Conservation (phyloP, 179 eudicot species). For the Carnegiea gigantea region DNA sequence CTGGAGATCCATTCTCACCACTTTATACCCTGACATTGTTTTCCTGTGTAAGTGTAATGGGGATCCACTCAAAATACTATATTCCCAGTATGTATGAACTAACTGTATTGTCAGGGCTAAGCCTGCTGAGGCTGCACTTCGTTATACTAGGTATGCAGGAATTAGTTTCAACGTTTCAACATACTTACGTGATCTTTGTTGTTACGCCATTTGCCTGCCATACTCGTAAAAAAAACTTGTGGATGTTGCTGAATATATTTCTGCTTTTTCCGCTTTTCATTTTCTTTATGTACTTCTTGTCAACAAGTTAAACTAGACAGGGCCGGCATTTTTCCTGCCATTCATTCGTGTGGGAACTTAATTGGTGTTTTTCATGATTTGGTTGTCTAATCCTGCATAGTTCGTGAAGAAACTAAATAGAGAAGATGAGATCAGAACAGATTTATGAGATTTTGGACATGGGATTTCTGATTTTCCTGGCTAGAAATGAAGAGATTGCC, state of each 20-base stretch:
- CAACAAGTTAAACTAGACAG: not conserved
- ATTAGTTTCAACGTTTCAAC: too few relatives aligned
- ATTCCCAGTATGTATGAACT: not conserved
- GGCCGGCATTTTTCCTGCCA: not conserved
- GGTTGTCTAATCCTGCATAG: not conserved
- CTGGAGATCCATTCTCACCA: not conserved
- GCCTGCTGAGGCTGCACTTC: not conserved
- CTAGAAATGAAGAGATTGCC: too few relatives aligned
- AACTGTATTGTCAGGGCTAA: not conserved
- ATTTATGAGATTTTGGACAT: too few relatives aligned
- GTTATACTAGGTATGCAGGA: not conserved
- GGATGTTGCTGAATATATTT: not conserved
- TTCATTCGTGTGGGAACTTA: not conserved
- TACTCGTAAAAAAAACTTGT: too few relatives aligned
- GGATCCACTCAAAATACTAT: not conserved
- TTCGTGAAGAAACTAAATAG: too few relatives aligned
- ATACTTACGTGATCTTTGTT: not conserved
- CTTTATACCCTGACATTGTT: not conserved
- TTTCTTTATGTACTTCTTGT: not conserved
- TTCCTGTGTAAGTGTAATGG: not conserved
- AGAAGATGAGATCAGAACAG: too few relatives aligned
- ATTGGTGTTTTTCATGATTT: not conserved
- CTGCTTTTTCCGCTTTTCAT: not conserved
- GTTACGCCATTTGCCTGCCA: not conserved
- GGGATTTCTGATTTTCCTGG: too few relatives aligned